Percentiles rank a stretch among this genome's conserved stretches.
These are phyloP conservation scores for Colletotrichum sp. DNA, from an alignment of 2,329 filamentous ascomycete genomes.

Conservation along the genomic window DNA sequence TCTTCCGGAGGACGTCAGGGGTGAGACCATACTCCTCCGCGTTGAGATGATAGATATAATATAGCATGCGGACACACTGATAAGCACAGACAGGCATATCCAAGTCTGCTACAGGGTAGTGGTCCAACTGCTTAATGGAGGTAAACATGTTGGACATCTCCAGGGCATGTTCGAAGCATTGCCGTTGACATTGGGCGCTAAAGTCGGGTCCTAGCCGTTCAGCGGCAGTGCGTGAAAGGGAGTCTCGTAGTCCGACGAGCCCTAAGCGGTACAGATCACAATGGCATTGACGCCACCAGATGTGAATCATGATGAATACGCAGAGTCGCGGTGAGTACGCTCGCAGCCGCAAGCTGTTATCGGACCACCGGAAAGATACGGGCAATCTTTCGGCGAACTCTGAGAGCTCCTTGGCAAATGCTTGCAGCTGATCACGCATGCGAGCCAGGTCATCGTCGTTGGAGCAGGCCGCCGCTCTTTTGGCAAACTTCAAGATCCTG, in stretches of 20 bases:
- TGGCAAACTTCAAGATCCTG: conserved; percentile 59
- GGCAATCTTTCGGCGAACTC: conserved; percentile 59
- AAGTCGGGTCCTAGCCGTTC: conserved; percentile 53
- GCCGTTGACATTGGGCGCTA: conserved; percentile 52
- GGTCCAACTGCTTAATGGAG: conserved; percentile 54
- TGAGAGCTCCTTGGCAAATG: conserved; percentile 53
- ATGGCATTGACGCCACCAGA: conserved; percentile 65
- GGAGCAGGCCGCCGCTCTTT: conserved; percentile 43
- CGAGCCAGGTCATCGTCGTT: conserved; percentile 40
- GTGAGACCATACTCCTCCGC: conserved; percentile 48
- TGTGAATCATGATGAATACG: conserved; percentile 64
- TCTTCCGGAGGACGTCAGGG: conserved; percentile 51
- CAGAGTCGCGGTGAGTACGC: conserved; percentile 63
- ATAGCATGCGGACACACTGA: conserved; percentile 59
- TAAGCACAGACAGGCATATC: conserved; percentile 62
- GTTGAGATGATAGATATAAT: conserved; percentile 53
- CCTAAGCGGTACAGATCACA: conserved; percentile 62
- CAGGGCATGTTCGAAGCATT: conserved; percentile 59
- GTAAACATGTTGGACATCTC: conserved; percentile 63
- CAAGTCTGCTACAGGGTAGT: conserved; percentile 58
- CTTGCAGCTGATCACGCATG: conserved; percentile 48
- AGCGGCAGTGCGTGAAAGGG: conserved; percentile 48
- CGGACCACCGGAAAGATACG: conserved; percentile 62
- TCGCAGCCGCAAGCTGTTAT: conserved; percentile 59
- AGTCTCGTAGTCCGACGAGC: conserved; percentile 56